Percentiles rank a stretch among this genome's conserved stretches.
These are phyloP conservation scores for Leccinum imitatum DNA, from an alignment of 768 basidiomycete species.

Conservation along the genomic window DNA sequence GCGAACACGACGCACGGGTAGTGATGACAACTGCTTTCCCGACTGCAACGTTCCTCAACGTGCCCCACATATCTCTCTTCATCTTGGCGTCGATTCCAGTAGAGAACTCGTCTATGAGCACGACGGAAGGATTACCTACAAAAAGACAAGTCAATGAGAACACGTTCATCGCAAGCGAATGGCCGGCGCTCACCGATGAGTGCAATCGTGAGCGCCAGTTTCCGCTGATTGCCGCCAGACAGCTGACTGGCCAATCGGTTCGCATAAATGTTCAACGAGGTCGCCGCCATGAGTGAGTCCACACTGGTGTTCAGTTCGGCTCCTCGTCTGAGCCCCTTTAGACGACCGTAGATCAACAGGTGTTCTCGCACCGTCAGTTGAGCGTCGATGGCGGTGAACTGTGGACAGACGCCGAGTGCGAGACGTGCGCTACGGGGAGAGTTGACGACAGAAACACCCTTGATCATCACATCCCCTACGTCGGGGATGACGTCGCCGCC, in stretches of 20 bases:
- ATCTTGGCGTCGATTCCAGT: constrained; percentile 82
- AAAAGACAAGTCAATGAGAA: neutral
- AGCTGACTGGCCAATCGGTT: constrained; percentile 72
- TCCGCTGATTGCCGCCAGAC: constrained; percentile 79
- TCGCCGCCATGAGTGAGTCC: constrained; percentile 54
- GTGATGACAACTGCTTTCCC: constrained; percentile 75
- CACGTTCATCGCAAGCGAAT: neutral
- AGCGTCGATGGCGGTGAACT: constrained; percentile 53
- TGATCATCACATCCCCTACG: constrained; percentile 66
- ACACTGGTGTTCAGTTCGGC: constrained; percentile 53
- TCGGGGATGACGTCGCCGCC: constrained; percentile 71
- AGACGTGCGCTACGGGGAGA: constrained; percentile 52
- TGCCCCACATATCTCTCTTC: constrained; percentile 83
- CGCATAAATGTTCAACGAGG: constrained; percentile 58
- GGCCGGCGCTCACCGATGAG: constrained; percentile 50
- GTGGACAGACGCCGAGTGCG: too few species aligned
- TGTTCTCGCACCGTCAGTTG: constrained; percentile 80
- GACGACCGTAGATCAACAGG: constrained; percentile 64
- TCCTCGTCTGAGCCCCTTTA: constrained; percentile 63
- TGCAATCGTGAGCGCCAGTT: constrained; percentile 73
- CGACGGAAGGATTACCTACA: constrained; percentile 69
- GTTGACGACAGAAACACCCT: constrained; percentile 62
- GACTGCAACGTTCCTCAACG: constrained; percentile 58
- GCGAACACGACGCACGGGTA: constrained; percentile 48
- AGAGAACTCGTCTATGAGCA: constrained; percentile 82